Evolutionary conservation across 2,329 filamentous ascomycete genomes (phyloP), one percentile per base, ranked within the genome.

Genomic region (Ascochyta fabae): DNA sequence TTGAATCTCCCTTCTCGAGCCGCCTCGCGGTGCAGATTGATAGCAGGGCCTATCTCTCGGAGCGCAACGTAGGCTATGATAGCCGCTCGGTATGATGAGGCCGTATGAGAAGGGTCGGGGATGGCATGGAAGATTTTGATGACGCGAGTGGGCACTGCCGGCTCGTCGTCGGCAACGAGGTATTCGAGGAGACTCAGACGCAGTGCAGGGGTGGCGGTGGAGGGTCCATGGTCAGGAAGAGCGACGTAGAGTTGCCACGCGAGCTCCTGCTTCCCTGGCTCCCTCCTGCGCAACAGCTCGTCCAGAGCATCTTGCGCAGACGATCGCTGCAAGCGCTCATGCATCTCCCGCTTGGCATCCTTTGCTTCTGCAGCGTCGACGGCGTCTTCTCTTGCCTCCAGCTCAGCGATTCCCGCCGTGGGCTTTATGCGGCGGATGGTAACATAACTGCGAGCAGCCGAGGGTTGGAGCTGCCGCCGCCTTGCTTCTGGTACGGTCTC

Each of bases 81-180:
- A 24, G 79, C 75, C 36, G 74, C 66, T 47, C 75, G 65, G 64
- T 84, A 86, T 48, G 81, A 77, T 4, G 72, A 69, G 7, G 71
- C 61, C 2, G 71, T 75, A 24, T 80, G 78, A 34, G 74, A 50
- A 8, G 72, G 49, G 1, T 56, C 23, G 3, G 74, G 65, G 24
- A 84, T 75, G 3, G 60, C 53, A 27, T 78, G 66, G 62, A 85
- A 85, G 8, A 85, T 56, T n/a, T 73, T 58, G 44, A 79, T 72
- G 16, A 76, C 72, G 42, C 80, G 77, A 53, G 75, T 73, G 13
- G 77, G 70, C 64, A 84, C 76, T 23, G 74, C 44, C 3, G 66
- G 42, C 10, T 60, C 48, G 12, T 57, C 55, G 15, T 66, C 58
- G 10, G 52, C 39, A 5, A 48, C 59, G 13, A 77, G 59, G 45